Evolutionary conservation across 1,284 basidiomycete species (phyloP), one percentile per base, ranked within the genome.

Genomic region (Coniferiporia sulphurascens): DNA sequence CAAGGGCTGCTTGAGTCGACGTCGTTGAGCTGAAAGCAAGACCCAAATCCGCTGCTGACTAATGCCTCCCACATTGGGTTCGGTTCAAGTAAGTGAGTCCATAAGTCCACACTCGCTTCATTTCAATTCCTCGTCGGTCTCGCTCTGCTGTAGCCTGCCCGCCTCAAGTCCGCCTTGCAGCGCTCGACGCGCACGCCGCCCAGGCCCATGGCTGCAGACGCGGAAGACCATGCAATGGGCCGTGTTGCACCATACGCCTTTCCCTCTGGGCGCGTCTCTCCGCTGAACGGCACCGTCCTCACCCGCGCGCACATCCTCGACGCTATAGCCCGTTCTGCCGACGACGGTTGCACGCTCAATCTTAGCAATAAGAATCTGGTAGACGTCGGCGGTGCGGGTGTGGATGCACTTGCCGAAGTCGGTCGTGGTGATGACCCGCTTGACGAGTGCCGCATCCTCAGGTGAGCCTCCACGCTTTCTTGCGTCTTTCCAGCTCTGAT

Each of bases 331-430:
- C 80, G 76, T 63, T 93, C 91, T 35, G 74, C 80, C 4, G 93
- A 96, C 74, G 75, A 80, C 59, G 92, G 93, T 17, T 82, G 84
- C 57, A 95, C 93, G 4, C 77, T 97, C 58, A 86, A 93, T 69
- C 79, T 97, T 58, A 85, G 89, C 58, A 86, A 91, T 71, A 83
- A 87, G 71, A 80, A 80, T 45, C 76, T 97, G 43, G 83, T 85
- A 3, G 85, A 91, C 61, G 83, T 97, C 35, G 85, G 84, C 17
- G 82, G 85, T 64, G 80, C 81, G 45, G 89, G 87, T 35, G 87
- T 86, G 8, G 81, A 89, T 63, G 84, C 89, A 68, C 82, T 97
- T 9, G 86, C 85, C 21, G 76, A 73, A 17, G 77, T 85, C 12
- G 84, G 84, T 27, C 79, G 76, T 67, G 77, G 77, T 60, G 74